Percentiles rank a stretch among this genome's conserved stretches.
These are phyloP conservation scores for Taphrina pruni DNA, from an alignment of 1,139 yeast species.

Conservation along the genomic window DNA sequence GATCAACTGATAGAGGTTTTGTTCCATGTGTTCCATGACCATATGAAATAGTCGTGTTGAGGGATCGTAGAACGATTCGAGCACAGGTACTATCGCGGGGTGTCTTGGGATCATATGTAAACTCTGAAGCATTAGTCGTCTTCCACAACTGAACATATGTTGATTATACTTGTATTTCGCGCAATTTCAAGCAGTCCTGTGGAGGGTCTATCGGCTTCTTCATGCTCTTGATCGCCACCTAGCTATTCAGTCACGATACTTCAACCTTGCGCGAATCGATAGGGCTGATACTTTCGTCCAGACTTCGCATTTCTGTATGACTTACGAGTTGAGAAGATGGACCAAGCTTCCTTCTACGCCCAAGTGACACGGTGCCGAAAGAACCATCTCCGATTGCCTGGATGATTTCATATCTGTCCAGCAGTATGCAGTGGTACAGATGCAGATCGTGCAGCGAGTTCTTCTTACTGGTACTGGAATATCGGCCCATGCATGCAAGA, in stretches of 20 bases:
- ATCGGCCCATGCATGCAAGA: constrained; percentile 8
- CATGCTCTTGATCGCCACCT: constrained; percentile 86
- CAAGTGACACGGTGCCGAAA: constrained; percentile 46
- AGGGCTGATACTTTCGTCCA: no score
- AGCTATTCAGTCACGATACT: not conserved
- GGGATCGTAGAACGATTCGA: constrained; percentile 78
- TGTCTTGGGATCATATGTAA: constrained; percentile 74
- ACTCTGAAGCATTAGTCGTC: not conserved
- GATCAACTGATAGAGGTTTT: constrained; percentile 74
- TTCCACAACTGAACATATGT: constrained; percentile 50
- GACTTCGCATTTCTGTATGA: not conserved
- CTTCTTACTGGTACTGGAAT: constrained; percentile 60
- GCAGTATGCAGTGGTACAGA: constrained; percentile 45
- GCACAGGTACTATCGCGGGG: constrained; percentile 70
- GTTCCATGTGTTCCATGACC: constrained; percentile 88
- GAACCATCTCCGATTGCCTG: constrained; percentile 45
- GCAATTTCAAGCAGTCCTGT: constrained; percentile 66
- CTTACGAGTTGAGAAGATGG: constrained; percentile 12
- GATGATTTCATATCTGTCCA: constrained; percentile 35
- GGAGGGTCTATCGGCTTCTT: constrained; percentile 59
- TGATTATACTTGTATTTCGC: constrained; percentile 78
- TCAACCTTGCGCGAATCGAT: not conserved
- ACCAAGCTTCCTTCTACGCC: constrained; percentile 40
- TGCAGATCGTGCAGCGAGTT: constrained; percentile 59
- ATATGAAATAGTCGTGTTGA: constrained; percentile 67